Evolutionary conservation across 768 basidiomycete genomes (phyloP).

Genomic region (Amanita brunnescens): DNA sequence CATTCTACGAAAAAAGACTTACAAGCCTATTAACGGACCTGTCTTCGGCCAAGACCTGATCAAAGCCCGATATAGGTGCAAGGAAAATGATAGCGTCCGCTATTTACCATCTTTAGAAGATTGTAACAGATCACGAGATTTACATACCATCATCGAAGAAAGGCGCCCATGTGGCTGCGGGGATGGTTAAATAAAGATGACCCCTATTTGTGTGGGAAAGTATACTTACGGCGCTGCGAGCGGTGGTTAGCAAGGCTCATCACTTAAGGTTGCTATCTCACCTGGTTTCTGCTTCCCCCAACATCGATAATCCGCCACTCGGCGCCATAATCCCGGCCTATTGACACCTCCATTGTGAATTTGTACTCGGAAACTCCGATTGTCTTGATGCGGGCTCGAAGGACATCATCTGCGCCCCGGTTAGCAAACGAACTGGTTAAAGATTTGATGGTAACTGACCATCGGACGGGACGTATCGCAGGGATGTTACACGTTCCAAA

Average conservation of each 20-base stretch:
- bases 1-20: background rate
- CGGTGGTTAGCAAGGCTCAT: background rate
- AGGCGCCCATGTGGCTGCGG: slow-evolving; percentile 10
- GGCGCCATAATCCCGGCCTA: slow-evolving; percentile 43
- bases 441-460: slow-evolving; percentile 28
- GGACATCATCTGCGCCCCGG: slow-evolving; percentile 52
- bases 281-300: slow-evolving; percentile 67
- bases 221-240: slow-evolving; percentile 9
- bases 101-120: slow-evolving; percentile 8
- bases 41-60: slow-evolving; percentile 62
- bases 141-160: slow-evolving; percentile 12
- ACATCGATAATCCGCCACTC: slow-evolving; percentile 78
- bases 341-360: slow-evolving; percentile 63
- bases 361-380: slow-evolving; percentile 76
- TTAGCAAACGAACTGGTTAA: background rate
- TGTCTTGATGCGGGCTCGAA: slow-evolving; percentile 68
- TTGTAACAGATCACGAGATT: background rate
- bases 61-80: slow-evolving; percentile 68
- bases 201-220: background rate
- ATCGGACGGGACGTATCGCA: slow-evolving; percentile 59
- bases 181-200: background rate
- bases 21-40: slow-evolving; percentile 37
- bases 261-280: slow-evolving; percentile 21
- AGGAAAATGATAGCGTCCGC: slow-evolving; percentile 74
- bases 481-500: slow-evolving; percentile 54